A percentile compares a stretch with the other conserved stretches of the same genome.
Conservation (phyloP, 164 flowering plant species). For the Sextonia rubra region DNA sequence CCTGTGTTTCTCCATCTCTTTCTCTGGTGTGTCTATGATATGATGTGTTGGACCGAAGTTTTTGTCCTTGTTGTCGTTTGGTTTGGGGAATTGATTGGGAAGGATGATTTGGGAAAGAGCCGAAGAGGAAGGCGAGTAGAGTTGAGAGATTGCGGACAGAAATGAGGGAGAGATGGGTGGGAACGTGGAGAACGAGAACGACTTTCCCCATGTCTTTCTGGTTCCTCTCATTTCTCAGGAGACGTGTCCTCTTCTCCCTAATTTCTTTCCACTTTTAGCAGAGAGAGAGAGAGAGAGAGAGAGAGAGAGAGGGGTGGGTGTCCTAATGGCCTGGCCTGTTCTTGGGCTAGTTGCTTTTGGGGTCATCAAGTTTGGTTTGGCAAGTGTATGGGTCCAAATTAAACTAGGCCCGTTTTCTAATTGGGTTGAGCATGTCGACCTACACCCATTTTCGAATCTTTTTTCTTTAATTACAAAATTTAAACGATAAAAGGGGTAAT, state of each 20-base stretch:
- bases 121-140: neutral
- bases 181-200: neutral
- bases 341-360: neutral
- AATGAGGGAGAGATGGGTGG: neutral
- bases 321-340: neutral
- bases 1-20: neutral
- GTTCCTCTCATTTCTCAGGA: neutral
- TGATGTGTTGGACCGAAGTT: too few species aligned
- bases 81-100: neutral
- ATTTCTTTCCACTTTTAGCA: too few species aligned
- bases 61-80: too few species aligned
- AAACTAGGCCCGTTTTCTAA: too few species aligned
- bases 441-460: too few species aligned
- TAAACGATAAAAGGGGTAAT: too few species aligned
- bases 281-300: neutral
- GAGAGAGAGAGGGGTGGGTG: neutral
- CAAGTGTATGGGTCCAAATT: too few species aligned
- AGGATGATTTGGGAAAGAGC: neutral
- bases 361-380: neutral
- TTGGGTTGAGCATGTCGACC: too few species aligned
- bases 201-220: neutral
- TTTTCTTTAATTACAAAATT: too few species aligned
- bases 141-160: neutral
- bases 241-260: neutral
- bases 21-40: too few species aligned